These are phyloP conservation scores for Trypanosoma cruzi DNA, from an alignment of 208 protist species.

Conservation along the genomic window DNA sequence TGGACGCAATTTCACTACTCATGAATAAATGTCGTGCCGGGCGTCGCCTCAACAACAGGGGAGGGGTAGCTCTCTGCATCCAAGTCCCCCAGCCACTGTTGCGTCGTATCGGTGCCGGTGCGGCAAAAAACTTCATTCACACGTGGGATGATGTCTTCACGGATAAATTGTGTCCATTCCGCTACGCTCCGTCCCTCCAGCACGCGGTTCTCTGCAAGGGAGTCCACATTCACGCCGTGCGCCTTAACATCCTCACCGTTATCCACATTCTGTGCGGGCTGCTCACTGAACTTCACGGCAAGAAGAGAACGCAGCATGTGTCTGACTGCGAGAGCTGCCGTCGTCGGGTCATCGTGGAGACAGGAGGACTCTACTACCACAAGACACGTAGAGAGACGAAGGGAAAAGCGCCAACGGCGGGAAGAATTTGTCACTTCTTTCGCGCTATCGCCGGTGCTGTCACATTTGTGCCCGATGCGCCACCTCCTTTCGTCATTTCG, in stretches of 20 bases:
- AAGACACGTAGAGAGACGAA: constrained; percentile 18
- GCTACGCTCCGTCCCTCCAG: constrained; percentile 26
- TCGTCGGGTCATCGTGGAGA: constrained; percentile 16
- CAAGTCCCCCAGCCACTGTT: constrained; percentile 27
- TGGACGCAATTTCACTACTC: no score
- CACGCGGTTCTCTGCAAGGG: constrained; percentile 3
- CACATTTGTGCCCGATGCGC: not conserved
- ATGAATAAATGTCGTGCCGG: no score
- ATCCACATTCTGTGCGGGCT: not conserved
- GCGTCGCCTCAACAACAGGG: not conserved
- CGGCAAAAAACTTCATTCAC: constrained; percentile 29
- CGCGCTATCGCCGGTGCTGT: not conserved
- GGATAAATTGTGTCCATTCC: constrained; percentile 30
- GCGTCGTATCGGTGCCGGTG: constrained; percentile 27
- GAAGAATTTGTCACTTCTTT: not conserved
- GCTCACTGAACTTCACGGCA: not conserved
- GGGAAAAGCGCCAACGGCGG: not conserved
- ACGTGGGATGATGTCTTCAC: constrained; percentile 27
- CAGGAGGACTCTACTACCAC: constrained; percentile 23
- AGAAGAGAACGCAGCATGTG: constrained; percentile 29
- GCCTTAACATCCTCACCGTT: not conserved
- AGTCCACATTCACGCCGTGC: not conserved
- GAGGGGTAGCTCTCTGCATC: not conserved
- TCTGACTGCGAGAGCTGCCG: constrained; percentile 19
- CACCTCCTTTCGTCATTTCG: constrained; percentile 26